Percentiles rank a stretch among this genome's conserved stretches.
Conservation (phyloP, 768 basidiomycete species). For the Multifurca ochricompacta region DNA sequence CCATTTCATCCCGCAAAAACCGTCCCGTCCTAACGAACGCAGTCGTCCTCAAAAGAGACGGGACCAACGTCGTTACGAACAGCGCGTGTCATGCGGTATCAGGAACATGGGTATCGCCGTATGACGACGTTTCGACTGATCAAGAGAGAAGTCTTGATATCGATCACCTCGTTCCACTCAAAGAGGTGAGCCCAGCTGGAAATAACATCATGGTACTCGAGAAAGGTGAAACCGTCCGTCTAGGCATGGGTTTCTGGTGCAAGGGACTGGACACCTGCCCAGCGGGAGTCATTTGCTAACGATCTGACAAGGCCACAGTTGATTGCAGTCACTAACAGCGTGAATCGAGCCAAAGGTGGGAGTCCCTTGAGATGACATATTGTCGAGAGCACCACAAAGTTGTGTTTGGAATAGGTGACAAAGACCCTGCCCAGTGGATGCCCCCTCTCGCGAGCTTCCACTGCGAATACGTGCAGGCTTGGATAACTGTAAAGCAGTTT, state of each 20-base stretch:
- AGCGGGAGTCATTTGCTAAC: slow-evolving; percentile 48
- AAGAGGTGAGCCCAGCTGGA: slow-evolving; percentile 31
- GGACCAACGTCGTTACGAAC: too few species aligned
- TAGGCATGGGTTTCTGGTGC: slow-evolving; percentile 54
- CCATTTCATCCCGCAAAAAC: neutral
- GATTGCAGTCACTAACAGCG: slow-evolving; percentile 40
- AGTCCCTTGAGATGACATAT: neutral
- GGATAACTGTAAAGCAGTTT: slow-evolving; percentile 42
- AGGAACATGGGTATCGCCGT: slow-evolving; percentile 46
- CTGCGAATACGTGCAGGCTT: slow-evolving; percentile 48
- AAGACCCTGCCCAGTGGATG: slow-evolving; percentile 46
- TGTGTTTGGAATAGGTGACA: slow-evolving; percentile 33
- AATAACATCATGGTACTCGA: too few species aligned
- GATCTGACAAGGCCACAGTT: slow-evolving; percentile 50
- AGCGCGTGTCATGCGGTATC: slow-evolving; percentile 37
- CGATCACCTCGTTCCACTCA: slow-evolving; percentile 48
- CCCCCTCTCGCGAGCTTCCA: slow-evolving; percentile 40
- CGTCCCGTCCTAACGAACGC: neutral
- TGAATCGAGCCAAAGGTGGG: slow-evolving; percentile 43
- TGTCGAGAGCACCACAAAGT: neutral
- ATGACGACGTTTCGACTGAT: slow-evolving; percentile 40
- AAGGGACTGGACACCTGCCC: slow-evolving; percentile 42
- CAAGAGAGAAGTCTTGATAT: too few species aligned
- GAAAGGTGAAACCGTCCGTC: neutral
- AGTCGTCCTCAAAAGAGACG: slow-evolving; percentile 28